Evolutionary conservation across 805 yeast species (phyloP).

Genomic region (Zygosaccharomyces siamensis): DNA sequence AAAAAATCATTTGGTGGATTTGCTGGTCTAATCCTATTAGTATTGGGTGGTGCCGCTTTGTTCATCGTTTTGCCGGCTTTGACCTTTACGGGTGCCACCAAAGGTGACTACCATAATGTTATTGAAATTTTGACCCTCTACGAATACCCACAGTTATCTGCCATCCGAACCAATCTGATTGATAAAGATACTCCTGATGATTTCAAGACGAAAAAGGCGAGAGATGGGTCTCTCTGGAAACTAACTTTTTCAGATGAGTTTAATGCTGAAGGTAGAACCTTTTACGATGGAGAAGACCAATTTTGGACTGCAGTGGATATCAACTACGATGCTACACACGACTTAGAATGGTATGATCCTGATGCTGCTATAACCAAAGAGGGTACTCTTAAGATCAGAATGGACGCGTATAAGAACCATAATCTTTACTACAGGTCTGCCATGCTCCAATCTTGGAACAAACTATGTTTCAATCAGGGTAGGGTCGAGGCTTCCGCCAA

Average conservation of each 20-base stretch:
- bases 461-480: constrained; percentile 85
- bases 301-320: constrained; percentile 83
- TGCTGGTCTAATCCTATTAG: constrained; percentile 51
- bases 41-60: constrained; percentile 56
- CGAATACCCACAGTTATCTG: constrained; percentile 46
- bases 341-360: constrained; percentile 93
- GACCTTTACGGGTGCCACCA: constrained; percentile 70
- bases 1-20: constrained; percentile 57
- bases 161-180: constrained; percentile 47
- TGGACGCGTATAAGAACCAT: constrained; percentile 84
- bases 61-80: constrained; percentile 79
- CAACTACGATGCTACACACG: constrained; percentile 81
- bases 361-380: constrained; percentile 76
- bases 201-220: constrained; percentile 47
- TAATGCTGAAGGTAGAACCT: constrained; percentile 82
- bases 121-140: constrained; percentile 44
- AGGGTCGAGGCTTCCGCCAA: constrained; percentile 67
- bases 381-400: constrained; percentile 61
- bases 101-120: constrained; percentile 16
- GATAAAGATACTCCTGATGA: constrained; percentile 60
- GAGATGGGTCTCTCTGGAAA: constrained; percentile 62
- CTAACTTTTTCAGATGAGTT: constrained; percentile 90
- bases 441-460: constrained; percentile 91
- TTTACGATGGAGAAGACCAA: constrained; percentile 87
- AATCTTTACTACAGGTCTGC: constrained; percentile 79